Conservation (phyloP, 345 rosid genomes). For the Melaleuca quinquenervia region DNA sequence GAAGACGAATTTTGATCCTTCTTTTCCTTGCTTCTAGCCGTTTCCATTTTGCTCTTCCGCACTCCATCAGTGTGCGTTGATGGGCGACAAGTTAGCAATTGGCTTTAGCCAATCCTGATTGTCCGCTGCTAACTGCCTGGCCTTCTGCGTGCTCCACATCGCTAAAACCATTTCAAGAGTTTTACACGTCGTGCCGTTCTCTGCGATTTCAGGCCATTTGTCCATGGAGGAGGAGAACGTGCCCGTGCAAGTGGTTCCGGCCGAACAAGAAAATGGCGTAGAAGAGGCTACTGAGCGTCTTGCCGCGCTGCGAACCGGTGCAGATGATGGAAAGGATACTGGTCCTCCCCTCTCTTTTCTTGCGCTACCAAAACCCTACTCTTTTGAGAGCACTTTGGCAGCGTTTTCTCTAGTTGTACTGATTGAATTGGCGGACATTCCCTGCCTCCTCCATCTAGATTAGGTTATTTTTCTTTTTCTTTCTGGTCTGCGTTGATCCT, state of each 20-base stretch:
- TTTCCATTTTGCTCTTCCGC: background rate
- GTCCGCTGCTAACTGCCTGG: background rate
- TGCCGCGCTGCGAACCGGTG: background rate
- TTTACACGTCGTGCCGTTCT: background rate
- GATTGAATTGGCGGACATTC: background rate
- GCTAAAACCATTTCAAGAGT: background rate
- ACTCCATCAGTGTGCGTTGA: background rate
- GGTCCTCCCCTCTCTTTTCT: background rate
- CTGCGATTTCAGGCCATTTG: background rate
- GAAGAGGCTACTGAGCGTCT: background rate
- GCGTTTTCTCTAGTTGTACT: background rate
- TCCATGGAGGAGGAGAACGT: background rate
- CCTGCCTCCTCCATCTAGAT: background rate
- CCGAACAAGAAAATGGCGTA: background rate
- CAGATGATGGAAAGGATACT: background rate
- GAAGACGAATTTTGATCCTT: background rate
- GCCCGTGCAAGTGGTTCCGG: background rate
- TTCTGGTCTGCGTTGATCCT: background rate
- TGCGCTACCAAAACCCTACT: background rate
- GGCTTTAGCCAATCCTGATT: background rate
- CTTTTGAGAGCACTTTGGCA: background rate
- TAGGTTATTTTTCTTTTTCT: background rate
- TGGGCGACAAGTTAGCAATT: background rate
- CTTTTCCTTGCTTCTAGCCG: background rate
- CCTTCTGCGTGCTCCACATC: background rate